Percentiles rank a stretch among this genome's conserved stretches.
These are phyloP conservation scores for Aspergillus vadensis DNA, from an alignment of 2,329 filamentous ascomycete species.

Conservation along the genomic window DNA sequence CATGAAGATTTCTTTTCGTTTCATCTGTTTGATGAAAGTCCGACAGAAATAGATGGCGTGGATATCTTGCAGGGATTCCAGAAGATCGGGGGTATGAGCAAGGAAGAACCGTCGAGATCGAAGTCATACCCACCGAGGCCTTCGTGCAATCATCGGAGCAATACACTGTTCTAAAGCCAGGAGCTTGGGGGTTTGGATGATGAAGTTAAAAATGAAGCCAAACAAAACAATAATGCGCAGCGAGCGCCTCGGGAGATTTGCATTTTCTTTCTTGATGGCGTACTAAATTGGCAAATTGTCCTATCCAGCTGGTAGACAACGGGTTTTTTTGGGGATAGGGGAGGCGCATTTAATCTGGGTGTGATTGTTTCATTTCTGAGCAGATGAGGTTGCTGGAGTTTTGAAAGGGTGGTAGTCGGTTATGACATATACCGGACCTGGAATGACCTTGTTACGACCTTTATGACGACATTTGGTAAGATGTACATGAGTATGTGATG, in stretches of 20 bases:
- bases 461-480: constrained; percentile 41
- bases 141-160: constrained; percentile 35
- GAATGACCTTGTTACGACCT: constrained; percentile 40
- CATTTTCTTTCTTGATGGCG: not conserved
- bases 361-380: constrained; percentile 17
- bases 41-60: constrained; percentile 47
- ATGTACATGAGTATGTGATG: constrained; percentile 44
- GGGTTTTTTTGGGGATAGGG: not conserved
- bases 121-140: constrained; percentile 34
- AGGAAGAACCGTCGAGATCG: constrained; percentile 36
- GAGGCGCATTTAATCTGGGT: not conserved
- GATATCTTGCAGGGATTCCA: constrained; percentile 52
- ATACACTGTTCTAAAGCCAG: constrained; percentile 37
- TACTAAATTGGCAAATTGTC: not conserved
- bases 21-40: constrained; percentile 48
- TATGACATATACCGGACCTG: constrained; percentile 30
- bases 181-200: not conserved
- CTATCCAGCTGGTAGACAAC: not conserved
- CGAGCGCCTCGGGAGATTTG: not conserved
- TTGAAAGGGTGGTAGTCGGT: constrained; percentile 26
- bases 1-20: constrained; percentile 53
- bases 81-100: constrained; percentile 46
- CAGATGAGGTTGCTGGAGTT: constrained; percentile 32
- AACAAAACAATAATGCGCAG: not conserved
- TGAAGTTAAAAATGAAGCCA: too few relatives aligned